Evolutionary conservation across 1,139 yeast species (phyloP).

Genomic region (Yamadazyma spencermartinsiae): DNA sequence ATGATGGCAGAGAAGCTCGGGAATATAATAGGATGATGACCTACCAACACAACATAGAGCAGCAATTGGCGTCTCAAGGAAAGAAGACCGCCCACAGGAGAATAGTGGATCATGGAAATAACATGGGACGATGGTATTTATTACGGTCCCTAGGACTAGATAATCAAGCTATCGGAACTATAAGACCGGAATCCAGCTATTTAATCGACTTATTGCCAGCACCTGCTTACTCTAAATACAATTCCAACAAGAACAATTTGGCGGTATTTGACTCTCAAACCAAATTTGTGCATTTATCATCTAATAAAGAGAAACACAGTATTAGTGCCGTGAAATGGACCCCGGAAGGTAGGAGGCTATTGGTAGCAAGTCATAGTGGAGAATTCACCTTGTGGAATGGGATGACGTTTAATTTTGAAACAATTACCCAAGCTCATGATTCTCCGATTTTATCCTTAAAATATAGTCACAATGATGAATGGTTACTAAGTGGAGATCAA

Average conservation of each 20-base stretch:
- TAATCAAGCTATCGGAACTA: slow-evolving; percentile 52
- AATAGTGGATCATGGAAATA: slow-evolving; percentile 86
- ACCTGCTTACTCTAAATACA: slow-evolving; percentile 48
- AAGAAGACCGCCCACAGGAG: slow-evolving; percentile 66
- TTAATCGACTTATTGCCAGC: slow-evolving; percentile 75
- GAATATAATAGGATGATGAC: slow-evolving; percentile 9
- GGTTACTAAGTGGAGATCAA: slow-evolving; percentile 93
- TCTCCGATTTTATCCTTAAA: slow-evolving; percentile 76
- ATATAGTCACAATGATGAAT: slow-evolving; percentile 89
- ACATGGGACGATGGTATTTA: slow-evolving; percentile 72
- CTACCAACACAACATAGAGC: slow-evolving; percentile 41
- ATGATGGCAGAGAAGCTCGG: not conserved
- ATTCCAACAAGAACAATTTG: slow-evolving; percentile 35
- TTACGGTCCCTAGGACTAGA: slow-evolving; percentile 55
- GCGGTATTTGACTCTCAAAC: slow-evolving; percentile 64
- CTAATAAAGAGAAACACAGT: slow-evolving; percentile 89
- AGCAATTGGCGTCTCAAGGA: slow-evolving; percentile 47
- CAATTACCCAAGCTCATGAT: slow-evolving; percentile 98
- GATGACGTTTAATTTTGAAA: slow-evolving; percentile 90
- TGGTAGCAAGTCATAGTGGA: slow-evolving; percentile 91
- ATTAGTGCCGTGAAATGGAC: slow-evolving; percentile 94
- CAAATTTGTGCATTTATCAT: slow-evolving; percentile 86
- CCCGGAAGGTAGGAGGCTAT: slow-evolving; percentile 88
- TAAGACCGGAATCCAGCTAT: slow-evolving; percentile 79
- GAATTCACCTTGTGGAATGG: slow-evolving; percentile 98